phyloP scores from a whole-genome alignment of 2,329 filamentous ascomycete species.

The Ophiosphaerella korrae region DNA sequence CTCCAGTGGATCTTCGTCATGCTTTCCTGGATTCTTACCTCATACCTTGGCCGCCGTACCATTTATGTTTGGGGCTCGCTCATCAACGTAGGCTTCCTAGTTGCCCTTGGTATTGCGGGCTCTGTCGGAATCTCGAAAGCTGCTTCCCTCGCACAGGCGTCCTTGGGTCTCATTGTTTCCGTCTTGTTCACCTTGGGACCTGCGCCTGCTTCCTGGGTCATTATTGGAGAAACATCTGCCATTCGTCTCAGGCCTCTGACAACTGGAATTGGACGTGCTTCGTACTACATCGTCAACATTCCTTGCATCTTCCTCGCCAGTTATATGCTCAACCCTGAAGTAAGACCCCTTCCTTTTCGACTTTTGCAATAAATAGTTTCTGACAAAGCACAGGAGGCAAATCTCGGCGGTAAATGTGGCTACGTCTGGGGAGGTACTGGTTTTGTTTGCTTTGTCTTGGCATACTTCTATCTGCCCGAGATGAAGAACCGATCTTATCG shows the following conservation, averaged over 20 bases:
- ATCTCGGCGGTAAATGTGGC: conserved; percentile 46
- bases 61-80: conserved; percentile 67
- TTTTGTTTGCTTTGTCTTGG: conserved; percentile 58
- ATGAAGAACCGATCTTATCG: conserved; percentile 57
- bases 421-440: conserved; percentile 52
- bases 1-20: conserved; percentile 68
- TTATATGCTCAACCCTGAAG: conserved; percentile 64
- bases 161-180: conserved; percentile 67
- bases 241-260: conserved; percentile 69
- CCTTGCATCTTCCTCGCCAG: conserved; percentile 68
- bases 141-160: conserved; percentile 62
- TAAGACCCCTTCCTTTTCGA: conserved; percentile 27
- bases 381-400: conserved; percentile 65
- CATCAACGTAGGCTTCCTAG: conserved; percentile 59
- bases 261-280: conserved; percentile 66
- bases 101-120: conserved; percentile 64
- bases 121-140: conserved; percentile 53
- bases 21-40: conserved; percentile 70
- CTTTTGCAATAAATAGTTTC: conserved; percentile 60
- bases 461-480: conserved; percentile 60
- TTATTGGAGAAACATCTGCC: conserved; percentile 70
- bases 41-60: conserved; percentile 66
- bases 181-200: conserved; percentile 67
- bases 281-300: conserved; percentile 69
- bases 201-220: conserved; percentile 68